Base-by-base conservation (phyloP, 306 rosid species). In the Hippophae rhamnoides region DNA sequence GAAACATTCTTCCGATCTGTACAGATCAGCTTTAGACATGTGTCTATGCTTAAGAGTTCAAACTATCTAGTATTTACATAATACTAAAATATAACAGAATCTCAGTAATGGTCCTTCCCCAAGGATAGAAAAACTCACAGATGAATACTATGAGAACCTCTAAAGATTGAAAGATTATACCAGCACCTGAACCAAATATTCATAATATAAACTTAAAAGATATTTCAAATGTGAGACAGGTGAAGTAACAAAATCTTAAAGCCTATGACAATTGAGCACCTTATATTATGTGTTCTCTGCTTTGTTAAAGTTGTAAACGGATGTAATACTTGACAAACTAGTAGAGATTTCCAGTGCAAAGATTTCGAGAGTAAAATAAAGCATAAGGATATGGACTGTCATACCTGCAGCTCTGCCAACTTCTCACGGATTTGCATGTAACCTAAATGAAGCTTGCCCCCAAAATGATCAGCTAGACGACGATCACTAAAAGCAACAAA, bases 361-460 rank as follows among this genome's bases (percentile, higher is more conserved):
- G 23, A 18, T 18, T 18, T 18, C 23, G 23, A 18, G 23, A 31
- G 13, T 56, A 25, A 57, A 47, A 63, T 47, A 48, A 43, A 49
- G 6, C 68, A 54, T 14, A 58, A 23, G 11, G 50, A 60, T 61
- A 64, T 55, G 65, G 31, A 71, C 41, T 65, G 47, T 70, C 77
- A 67, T 70, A 93, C 99, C 85, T 86, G 89, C 73, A 93, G 97
- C 72, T 93, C 99, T 8, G 76, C 85, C 68, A 93, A 76, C 82
- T 88, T 93, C 76, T 93, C 99, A 45, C 97, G 99, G 67, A 93
- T 88, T 78, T 86, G 99, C 95, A 93, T 86, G 77, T 93, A 93
- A 54, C 99, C 99, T 68, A 88, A 82, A 78, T 88, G 99, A 82
- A 93, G 97, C 76, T 93, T 93, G 73, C 99, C 99, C 31, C 99